These are phyloP conservation scores for Fraxinus americana DNA, from an alignment of 257 asterid species.

Conservation along the genomic window DNA sequence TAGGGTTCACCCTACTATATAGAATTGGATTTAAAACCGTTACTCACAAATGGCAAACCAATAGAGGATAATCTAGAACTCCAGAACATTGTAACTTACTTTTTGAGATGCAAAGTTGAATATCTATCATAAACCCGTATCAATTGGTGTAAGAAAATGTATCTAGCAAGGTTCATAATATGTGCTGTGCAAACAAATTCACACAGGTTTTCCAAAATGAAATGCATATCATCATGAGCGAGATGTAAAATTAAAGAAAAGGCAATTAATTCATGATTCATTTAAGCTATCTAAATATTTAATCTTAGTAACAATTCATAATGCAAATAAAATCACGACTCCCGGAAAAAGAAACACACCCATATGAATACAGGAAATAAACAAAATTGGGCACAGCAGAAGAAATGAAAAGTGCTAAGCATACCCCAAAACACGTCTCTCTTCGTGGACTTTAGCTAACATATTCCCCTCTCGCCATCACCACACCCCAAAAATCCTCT, in stretches of 20 bases:
- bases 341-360: not conserved
- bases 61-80: not conserved
- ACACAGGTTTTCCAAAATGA: not conserved
- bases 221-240: not conserved
- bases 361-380: not conserved
- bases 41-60: not conserved
- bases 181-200: not conserved
- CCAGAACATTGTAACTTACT: not conserved
- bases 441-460: slow-evolving; percentile 74
- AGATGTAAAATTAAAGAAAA: not conserved
- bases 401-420: not conserved
- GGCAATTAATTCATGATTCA: not conserved
- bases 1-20: not conserved
- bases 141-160: not conserved
- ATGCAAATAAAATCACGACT: not conserved
- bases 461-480: slow-evolving; percentile 74
- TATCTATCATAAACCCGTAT: not conserved
- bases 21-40: not conserved
- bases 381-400: not conserved
- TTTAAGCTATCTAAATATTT: not conserved
- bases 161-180: not conserved
- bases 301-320: not conserved
- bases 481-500: slow-evolving; percentile 87
- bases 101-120: not conserved
- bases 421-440: slow-evolving; percentile 81